Percentiles rank a stretch among this genome's conserved stretches.
Evolutionary conservation across 2,329 filamentous ascomycete genomes (phyloP).

Genomic region (Xenoacremonium recifei): DNA sequence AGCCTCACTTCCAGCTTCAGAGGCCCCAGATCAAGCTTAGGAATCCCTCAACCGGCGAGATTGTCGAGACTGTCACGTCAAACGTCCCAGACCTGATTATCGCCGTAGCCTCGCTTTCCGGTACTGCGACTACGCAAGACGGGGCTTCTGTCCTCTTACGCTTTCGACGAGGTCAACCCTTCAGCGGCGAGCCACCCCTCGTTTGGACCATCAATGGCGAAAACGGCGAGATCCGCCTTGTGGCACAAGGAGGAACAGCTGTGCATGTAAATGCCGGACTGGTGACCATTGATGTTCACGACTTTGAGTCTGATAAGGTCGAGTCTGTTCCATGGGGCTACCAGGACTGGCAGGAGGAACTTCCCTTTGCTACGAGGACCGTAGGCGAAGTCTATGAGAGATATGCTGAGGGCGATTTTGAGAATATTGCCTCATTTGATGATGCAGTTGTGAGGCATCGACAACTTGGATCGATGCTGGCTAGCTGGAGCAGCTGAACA

Average conservation of each 20-base stretch:
- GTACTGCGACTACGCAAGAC: conserved; percentile 19
- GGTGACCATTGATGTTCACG: conserved; percentile 49
- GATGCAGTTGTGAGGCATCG: conserved; percentile 46
- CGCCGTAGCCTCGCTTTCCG: conserved; percentile 35
- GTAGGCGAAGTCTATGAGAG: conserved; percentile 58
- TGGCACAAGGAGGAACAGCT: conserved; percentile 23
- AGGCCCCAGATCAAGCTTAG: conserved; percentile 37
- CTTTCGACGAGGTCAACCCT: conserved; percentile 47
- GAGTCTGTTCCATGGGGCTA: conserved; percentile 44
- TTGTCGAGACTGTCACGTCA: conserved; percentile 32
- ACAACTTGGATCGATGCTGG: conserved; percentile 39
- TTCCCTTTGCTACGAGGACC: conserved; percentile 44
- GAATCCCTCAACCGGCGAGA: conserved; percentile 27
- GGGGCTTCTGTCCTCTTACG: conserved; percentile 43
- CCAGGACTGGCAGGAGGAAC: conserved; percentile 44
- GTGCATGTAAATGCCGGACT: conserved; percentile 33
- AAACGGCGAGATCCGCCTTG: conserved; percentile 48
- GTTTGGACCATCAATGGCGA: conserved; percentile 52
- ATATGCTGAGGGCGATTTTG: conserved; percentile 37
- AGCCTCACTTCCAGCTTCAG: conserved; percentile 44
- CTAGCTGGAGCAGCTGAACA: no score
- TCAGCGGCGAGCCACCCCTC: conserved; percentile 44
- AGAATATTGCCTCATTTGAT: conserved; percentile 34
- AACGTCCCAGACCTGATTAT: conserved; percentile 44
- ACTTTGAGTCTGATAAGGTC: conserved; percentile 44